Evolutionary conservation across 2,329 filamentous ascomycete genomes (phyloP).

Genomic region (Hirsutella thompsonii): DNA sequence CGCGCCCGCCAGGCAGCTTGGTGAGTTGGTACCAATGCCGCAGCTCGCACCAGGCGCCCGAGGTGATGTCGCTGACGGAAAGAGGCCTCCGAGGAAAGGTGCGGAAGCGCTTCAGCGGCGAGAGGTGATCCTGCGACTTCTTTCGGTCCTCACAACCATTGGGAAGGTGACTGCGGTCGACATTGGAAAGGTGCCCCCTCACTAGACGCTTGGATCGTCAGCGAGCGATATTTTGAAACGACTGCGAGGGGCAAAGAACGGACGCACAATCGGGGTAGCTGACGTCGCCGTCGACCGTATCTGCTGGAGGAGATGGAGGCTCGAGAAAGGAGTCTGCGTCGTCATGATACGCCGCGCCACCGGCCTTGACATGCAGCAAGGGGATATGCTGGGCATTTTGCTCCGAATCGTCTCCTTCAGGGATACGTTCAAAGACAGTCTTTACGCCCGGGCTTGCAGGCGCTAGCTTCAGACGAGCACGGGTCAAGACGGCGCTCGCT

Average conservation of each 20-base stretch:
- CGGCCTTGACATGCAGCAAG: too few species aligned
- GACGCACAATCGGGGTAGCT: constrained; percentile 41
- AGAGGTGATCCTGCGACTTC: constrained; percentile 17
- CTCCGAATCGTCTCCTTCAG: too few species aligned
- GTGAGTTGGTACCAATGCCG: constrained; percentile 85
- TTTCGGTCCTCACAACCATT: too few species aligned
- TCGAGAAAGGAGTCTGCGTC: too few species aligned
- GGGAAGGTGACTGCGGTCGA: constrained; percentile 9
- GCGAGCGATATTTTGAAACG: constrained; percentile 32
- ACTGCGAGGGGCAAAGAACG: background rate
- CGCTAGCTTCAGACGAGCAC: background rate
- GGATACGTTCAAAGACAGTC: constrained; percentile 2
- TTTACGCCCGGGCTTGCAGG: background rate
- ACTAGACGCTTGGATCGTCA: constrained; percentile 52
- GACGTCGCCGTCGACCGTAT: constrained; percentile 20
- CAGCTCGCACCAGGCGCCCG: constrained; percentile 90
- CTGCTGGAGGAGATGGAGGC: background rate
- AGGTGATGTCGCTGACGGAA: constrained; percentile 77
- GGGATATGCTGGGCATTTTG: too few species aligned
- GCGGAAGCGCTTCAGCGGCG: constrained; percentile 68
- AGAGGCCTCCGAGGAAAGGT: constrained; percentile 65
- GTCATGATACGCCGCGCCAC: too few species aligned
- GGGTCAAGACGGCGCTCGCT: constrained; percentile 1
- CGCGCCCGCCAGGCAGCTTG: constrained; percentile 56
- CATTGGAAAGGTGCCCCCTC: constrained; percentile 26